Evolutionary conservation across 805 yeast species (phyloP).

Genomic region (Saccharomycopsis olivae): DNA sequence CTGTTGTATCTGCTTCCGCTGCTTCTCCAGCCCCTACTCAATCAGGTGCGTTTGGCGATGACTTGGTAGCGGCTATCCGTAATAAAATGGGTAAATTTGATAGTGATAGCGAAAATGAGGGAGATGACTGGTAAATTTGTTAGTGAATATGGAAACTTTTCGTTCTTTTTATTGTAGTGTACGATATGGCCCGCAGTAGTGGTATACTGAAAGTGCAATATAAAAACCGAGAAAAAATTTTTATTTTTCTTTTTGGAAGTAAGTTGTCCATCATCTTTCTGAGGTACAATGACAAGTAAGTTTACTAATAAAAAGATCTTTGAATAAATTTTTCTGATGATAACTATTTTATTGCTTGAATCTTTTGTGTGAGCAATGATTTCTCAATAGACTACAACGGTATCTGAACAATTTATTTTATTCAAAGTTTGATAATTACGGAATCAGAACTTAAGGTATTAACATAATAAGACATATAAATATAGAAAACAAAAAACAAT

Average conservation of each 20-base stretch:
- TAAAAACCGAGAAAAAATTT: no score
- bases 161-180: no score
- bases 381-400: conserved; percentile 94
- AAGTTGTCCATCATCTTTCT: no score
- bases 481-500: no score
- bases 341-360: conserved; percentile 32
- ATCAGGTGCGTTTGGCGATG: conserved; percentile 13
- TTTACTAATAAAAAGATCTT: no score
- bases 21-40: conserved; percentile 6
- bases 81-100: conserved; percentile 17
- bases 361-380: conserved; percentile 55
- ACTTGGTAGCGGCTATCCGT: conserved; percentile 17
- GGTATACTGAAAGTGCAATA: no score
- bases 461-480: no score
- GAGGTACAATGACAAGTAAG: no score
- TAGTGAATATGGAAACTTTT: no score
- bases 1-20: conserved; percentile 13
- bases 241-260: no score
- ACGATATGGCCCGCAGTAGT: no score
- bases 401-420: conserved; percentile 48
- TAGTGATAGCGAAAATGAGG: conserved; percentile 14
- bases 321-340: conserved; percentile 26
- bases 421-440: not conserved
- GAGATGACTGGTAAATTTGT: conserved; percentile 12
- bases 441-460: no score